phyloP scores from a whole-genome alignment of 495 filamentous ascomycete species.

The Hypoxylon trugodes region DNA sequence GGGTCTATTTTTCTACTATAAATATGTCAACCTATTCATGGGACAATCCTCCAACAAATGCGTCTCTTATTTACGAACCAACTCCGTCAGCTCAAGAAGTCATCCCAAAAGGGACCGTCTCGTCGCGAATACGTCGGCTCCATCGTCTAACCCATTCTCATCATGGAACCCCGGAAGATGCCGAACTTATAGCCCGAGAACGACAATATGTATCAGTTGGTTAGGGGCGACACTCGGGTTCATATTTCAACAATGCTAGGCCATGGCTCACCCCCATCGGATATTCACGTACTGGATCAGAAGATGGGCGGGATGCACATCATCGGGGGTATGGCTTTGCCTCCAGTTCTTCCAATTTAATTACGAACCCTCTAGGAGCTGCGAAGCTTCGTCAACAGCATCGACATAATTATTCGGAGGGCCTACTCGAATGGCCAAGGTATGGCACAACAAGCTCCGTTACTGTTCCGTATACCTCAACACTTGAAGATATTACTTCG shows the following conservation, averaged over 20 bases:
- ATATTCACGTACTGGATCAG: slow-evolving; percentile 8
- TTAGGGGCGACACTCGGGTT: slow-evolving; percentile 37
- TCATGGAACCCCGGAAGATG: slow-evolving; percentile 24
- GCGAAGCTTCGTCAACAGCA: slow-evolving; percentile 2
- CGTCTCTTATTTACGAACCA: background rate
- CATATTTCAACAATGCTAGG: slow-evolving; percentile 30
- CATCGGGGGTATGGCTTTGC: slow-evolving; percentile 6
- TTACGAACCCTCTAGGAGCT: background rate
- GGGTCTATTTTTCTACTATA: background rate
- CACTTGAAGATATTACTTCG: background rate
- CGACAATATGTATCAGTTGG: slow-evolving; percentile 29
- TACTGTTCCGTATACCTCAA: slow-evolving; percentile 9
- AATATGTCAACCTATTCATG: slow-evolving; percentile 32
- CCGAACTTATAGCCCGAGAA: slow-evolving; percentile 29
- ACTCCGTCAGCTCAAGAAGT: slow-evolving; percentile 1
- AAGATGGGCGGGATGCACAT: slow-evolving; percentile 9
- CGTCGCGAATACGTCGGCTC: slow-evolving; percentile 32
- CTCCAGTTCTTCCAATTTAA: background rate
- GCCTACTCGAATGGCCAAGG: background rate
- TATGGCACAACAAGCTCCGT: background rate
- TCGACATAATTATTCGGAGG: slow-evolving; percentile 18
- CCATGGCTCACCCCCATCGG: slow-evolving; percentile 23
- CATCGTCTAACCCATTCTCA: slow-evolving; percentile 27
- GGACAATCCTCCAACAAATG: slow-evolving; percentile 19
- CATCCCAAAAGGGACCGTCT: slow-evolving; percentile 36